These are phyloP conservation scores for Apostasia shenzhenica DNA, from an alignment of 106 monocot genomes.

Conservation along the genomic window DNA sequence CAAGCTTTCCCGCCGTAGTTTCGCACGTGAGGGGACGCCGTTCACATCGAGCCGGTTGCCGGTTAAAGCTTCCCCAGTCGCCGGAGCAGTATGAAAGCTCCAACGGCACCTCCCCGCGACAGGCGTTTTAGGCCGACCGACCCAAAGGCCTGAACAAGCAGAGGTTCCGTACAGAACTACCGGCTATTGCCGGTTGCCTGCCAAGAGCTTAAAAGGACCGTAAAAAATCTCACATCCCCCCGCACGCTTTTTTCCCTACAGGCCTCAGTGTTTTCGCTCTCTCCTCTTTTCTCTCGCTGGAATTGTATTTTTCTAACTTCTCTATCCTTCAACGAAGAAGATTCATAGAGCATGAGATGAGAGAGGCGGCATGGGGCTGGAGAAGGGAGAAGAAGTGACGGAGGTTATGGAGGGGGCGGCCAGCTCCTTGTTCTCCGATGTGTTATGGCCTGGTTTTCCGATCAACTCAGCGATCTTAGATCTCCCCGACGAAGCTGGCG, in stretches of 20 bases:
- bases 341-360: background rate
- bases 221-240: background rate
- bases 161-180: conserved; percentile 17
- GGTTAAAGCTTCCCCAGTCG: background rate
- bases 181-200: conserved; percentile 20
- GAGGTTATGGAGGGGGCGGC: conserved; percentile 17
- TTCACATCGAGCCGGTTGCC: conserved; percentile 3
- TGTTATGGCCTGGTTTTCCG: background rate
- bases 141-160: background rate
- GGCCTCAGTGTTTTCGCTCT: background rate
- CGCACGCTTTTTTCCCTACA: no score
- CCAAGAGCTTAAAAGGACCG: background rate
- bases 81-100: background rate
- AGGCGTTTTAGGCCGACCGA: background rate
- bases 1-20: background rate
- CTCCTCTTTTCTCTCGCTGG: background rate
- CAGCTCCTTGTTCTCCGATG: background rate
- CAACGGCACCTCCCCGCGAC: background rate
- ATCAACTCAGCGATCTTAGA: conserved; percentile 11
- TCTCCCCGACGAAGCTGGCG: background rate
- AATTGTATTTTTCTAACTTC: background rate
- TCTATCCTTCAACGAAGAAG: background rate
- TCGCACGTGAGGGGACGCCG: background rate
- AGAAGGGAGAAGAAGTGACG: conserved; percentile 24
- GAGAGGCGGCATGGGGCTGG: conserved; percentile 14